Base-by-base conservation (phyloP, 2,329 filamentous ascomycete species). In the Fusarium foetens region DNA sequence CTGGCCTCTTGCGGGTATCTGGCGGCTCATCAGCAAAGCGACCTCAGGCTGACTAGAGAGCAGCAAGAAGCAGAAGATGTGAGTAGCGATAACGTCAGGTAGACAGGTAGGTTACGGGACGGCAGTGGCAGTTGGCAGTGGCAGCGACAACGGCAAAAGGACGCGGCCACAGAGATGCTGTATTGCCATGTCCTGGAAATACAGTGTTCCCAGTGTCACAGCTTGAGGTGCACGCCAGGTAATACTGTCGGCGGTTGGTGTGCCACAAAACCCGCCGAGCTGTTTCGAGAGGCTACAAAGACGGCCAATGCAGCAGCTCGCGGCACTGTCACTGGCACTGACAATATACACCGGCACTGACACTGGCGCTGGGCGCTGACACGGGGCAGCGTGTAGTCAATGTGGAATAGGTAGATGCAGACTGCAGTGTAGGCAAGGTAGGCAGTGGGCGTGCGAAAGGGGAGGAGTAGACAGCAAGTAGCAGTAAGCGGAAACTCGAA, bases 1-100 rank as follows among this genome's bases (percentile, higher is more conserved):
- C 81, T 84, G 76, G 86, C 81, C 76, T 88, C 87, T 78, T 88
- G 86, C 78, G 82, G 85, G 81, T 88, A 89, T 84, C 88, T 89
- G 80, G 70, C 74, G 58, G 62, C 59, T 70, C 71, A 76, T 80
- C 67, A 78, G 77, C 72, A 69, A 66, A 76, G 72, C 55, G 43
- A 63, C 61, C 71, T 72, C 68, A 65, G 63, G 71, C 64, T 68
- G 65, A 69, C 58, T 66, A 69, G 58, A 53, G 49, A 74, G 41
- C 51, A 65, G 46, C 57, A 63, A 66, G 54, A 33, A 72, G 49
- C n/a, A 58, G 38, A 66, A 61, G 45, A 66, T 63, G 38, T 19
- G 57, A 60, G 55, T 45, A 60, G 54, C 23, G 66, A 69, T 52
- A 69, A 64, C 42, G 39, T 36, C 62, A 58, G 63, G 59, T 59